phyloP scores from a whole-genome alignment of 1,139 yeast genomes.

The Yamadazyma dendronema region DNA sequence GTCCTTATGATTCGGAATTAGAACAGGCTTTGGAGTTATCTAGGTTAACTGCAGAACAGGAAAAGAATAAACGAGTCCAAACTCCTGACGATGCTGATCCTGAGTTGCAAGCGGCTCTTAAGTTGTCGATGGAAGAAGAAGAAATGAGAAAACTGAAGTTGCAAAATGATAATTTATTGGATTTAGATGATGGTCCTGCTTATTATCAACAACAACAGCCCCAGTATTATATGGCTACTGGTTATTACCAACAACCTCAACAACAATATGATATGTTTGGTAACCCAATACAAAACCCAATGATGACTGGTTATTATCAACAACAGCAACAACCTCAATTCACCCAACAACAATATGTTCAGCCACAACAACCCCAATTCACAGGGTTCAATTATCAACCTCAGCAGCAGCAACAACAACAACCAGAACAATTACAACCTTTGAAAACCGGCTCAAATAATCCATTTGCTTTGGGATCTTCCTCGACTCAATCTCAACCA shows the following conservation, averaged over 20 bases:
- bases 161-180: conserved; percentile 52
- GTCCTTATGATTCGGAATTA: conserved; percentile 77
- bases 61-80: conserved; percentile 27
- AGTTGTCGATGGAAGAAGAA: conserved; percentile 85
- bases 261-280: conserved; percentile 72
- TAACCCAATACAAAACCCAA: conserved; percentile 61
- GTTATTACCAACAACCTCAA: conserved; percentile 31
- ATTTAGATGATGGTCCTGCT: conserved; percentile 44
- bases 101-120: conserved; percentile 77
- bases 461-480: conserved; percentile 69
- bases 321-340: conserved; percentile 13
- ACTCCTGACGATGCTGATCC: conserved; percentile 54
- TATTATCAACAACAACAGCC: conserved; percentile 33
- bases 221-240: conserved; percentile 37
- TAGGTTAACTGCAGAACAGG: conserved; percentile 82
- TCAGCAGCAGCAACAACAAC: conserved; percentile 36
- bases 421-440: conserved; percentile 48
- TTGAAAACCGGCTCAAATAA: conserved; percentile 83
- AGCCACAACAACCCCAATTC: conserved; percentile 24
- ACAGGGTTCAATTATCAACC: conserved; percentile 24
- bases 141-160: conserved; percentile 60
- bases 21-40: conserved; percentile 83
- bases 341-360: conserved; percentile 34
- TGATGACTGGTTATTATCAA: conserved; percentile 49
- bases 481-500: conserved; percentile 23